Percentiles rank a stretch among this genome's conserved stretches.
Conservation (phyloP, 2,329 filamentous ascomycete genomes). For the Penicillium nordicum region DNA sequence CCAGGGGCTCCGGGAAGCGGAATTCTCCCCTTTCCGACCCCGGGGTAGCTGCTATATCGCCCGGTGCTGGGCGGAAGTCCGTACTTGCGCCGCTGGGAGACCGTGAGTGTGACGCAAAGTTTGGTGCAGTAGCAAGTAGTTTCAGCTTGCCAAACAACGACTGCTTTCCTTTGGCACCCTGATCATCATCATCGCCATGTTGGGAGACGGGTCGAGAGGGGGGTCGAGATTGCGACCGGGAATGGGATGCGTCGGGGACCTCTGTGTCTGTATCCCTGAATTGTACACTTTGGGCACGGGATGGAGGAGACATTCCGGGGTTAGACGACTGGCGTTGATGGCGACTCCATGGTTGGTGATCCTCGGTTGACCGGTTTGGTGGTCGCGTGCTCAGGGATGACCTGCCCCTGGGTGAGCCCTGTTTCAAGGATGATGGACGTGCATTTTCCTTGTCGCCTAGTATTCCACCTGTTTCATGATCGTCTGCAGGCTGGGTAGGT, state of each 20-base stretch:
- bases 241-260: slow-evolving; percentile 50
- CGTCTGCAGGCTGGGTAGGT: slow-evolving; percentile 16
- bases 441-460: slow-evolving; percentile 13
- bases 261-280: slow-evolving; percentile 60
- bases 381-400: slow-evolving; percentile 25
- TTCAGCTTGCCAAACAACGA: slow-evolving; percentile 77
- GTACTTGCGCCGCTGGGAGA: slow-evolving; percentile 47
- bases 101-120: slow-evolving; percentile 49
- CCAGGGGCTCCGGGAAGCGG: slow-evolving; percentile 53
- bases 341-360: slow-evolving; percentile 18
- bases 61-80: slow-evolving; percentile 39
- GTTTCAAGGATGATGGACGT: slow-evolving; percentile 12
- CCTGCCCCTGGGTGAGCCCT: slow-evolving; percentile 19
- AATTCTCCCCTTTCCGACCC: slow-evolving; percentile 49
- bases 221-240: slow-evolving; percentile 55
- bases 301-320: slow-evolving; percentile 36
- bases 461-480: slow-evolving; percentile 8
- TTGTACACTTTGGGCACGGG: slow-evolving; percentile 66
- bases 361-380: slow-evolving; percentile 26
- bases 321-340: slow-evolving; percentile 26
- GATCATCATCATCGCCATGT: slow-evolving; percentile 60
- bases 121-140: slow-evolving; percentile 60
- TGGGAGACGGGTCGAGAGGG: slow-evolving; percentile 30
- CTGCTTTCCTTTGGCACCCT: slow-evolving; percentile 54
- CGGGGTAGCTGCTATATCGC: slow-evolving; percentile 44